phyloP scores from a whole-genome alignment of 2,329 filamentous ascomycete species.

The Dactylellina drechsleri region DNA sequence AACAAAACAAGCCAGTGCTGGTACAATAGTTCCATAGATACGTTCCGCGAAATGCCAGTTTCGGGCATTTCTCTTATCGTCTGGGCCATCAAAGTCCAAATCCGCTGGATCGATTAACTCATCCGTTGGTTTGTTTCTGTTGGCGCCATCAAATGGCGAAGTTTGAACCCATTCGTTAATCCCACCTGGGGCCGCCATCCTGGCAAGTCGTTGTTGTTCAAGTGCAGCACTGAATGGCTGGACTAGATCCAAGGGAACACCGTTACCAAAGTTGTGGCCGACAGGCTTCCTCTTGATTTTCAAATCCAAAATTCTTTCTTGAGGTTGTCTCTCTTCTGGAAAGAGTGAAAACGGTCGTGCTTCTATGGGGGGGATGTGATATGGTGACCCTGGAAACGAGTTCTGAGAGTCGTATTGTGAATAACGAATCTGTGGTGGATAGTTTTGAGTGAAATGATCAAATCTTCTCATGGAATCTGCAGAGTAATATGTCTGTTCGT shows the following conservation, averaged over 20 bases:
- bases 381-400: not conserved
- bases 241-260: not conserved
- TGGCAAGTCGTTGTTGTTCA: not conserved
- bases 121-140: not conserved
- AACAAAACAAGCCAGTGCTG: slow-evolving; percentile 44
- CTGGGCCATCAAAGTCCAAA: slow-evolving; percentile 38
- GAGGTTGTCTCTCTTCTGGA: not conserved
- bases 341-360: not conserved
- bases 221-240: not conserved
- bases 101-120: slow-evolving; percentile 29
- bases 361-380: not conserved
- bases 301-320: not conserved
- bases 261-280: not conserved
- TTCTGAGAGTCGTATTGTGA: not conserved
- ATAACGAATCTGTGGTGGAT: slow-evolving; percentile 17
- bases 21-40: slow-evolving; percentile 38
- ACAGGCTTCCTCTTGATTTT: not conserved
- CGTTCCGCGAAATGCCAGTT: slow-evolving; percentile 35
- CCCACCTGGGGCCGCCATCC: slow-evolving; percentile 29
- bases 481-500: slow-evolving; percentile 17
- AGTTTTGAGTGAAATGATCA: slow-evolving; percentile 12
- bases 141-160: slow-evolving; percentile 1
- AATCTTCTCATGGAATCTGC: slow-evolving; percentile 13
- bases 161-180: slow-evolving; percentile 10
- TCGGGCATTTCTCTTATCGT: slow-evolving; percentile 45